phyloP scores from a whole-genome alignment of 108 stramenopile species.

The Nitzschia palea region DNA sequence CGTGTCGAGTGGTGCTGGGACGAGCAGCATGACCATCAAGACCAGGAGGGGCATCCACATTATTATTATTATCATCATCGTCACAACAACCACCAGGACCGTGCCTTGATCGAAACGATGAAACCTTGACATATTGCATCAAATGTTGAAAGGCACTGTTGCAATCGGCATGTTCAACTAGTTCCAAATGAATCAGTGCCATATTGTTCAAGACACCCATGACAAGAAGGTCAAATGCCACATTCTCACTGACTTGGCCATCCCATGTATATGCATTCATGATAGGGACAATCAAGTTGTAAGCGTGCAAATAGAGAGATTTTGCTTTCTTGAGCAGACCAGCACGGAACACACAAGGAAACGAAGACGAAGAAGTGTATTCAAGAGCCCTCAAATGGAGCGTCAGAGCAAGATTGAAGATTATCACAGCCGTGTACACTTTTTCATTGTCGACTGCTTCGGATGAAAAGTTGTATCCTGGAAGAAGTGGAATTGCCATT shows the following conservation, averaged over 20 bases:
- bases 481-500: not conserved
- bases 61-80: no score
- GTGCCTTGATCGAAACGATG: not conserved
- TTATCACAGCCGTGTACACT: conserved; percentile 2
- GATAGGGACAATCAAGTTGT: not conserved
- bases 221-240: not conserved
- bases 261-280: not conserved
- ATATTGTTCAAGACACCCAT: conserved; percentile 11
- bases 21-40: no score
- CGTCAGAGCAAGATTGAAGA: conserved; percentile 8
- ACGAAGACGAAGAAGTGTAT: not conserved
- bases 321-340: not conserved
- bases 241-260: conserved; percentile 1
- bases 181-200: conserved; percentile 1
- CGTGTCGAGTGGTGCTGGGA: not conserved
- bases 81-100: not conserved
- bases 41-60: no score
- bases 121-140: not conserved
- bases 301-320: conserved; percentile 4
- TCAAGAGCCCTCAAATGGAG: not conserved
- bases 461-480: not conserved
- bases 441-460: not conserved
- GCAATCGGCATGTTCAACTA: not conserved
- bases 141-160: not conserved
- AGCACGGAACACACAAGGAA: not conserved